Evolutionary conservation across 805 yeast genomes (phyloP), one percentile per base, ranked within the genome.

Genomic region (Yarrowia sp.): DNA sequence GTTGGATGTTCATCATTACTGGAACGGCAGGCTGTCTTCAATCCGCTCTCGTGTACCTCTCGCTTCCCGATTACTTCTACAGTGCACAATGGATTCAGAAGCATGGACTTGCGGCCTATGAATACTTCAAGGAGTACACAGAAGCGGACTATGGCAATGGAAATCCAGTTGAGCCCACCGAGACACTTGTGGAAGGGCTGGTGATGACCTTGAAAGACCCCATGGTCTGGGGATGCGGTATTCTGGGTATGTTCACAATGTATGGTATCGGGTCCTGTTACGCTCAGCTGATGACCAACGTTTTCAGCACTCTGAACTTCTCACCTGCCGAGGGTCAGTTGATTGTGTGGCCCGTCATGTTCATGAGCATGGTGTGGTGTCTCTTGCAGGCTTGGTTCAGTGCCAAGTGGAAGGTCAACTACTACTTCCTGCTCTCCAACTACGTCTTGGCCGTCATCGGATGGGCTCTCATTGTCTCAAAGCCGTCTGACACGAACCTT

Each of bases 1-100:
- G n/a, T 13, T 52, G 56, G 56, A 52, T 52, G 56, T 34, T 52
- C 14, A 52, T 52, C n/a, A 8, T 52, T 42, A 52, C 56, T 3
- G 56, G 56, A 17, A 52, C 56, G 3, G 56, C 42, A 3, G 56
- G 56, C 1, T 52, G 56, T 36, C 17, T 52, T 12, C 56, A 52
- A 42, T 52, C 56, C 9, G 1, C 33, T 19, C 40, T 52, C 13
- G 42, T 52, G 9, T 52, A 13, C 33, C 42, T 52, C 17, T 13
- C 56, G 0, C 56, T 52, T 12, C 56, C 56, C 0, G 56, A 52
- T 8, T 52, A 52, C 42, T 52, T 52, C 19, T 52, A 52, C 33
- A 36, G 42, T 17, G 10, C 40, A 4, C 9, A 33, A 9, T 52
- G 56, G 56, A 17, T 52, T 17, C 17, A 13, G 19, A 52, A 52